A percentile compares a stretch with the other conserved stretches of the same genome.
These are phyloP conservation scores for Chrysosphaeria jannelii DNA, from an alignment of 2,329 filamentous ascomycete genomes.

Conservation along the genomic window DNA sequence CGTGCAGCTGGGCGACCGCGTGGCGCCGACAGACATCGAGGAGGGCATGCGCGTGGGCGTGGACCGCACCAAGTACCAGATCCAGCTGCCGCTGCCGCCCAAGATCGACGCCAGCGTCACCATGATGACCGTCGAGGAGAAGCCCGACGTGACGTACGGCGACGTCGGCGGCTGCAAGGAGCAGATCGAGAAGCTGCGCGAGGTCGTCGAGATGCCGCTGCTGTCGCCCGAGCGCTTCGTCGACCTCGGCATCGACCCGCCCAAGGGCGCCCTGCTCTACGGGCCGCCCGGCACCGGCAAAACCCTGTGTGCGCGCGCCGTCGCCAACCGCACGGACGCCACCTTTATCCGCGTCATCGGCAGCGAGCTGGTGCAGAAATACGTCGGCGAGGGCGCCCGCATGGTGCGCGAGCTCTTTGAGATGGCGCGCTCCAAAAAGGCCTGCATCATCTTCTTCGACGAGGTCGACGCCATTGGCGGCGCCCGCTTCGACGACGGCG, in stretches of 20 bases:
- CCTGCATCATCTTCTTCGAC: conserved; percentile 98
- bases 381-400: conserved; percentile 87
- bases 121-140: conserved; percentile 99
- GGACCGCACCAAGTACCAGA: conserved; percentile 97
- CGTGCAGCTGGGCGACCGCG: conserved; percentile 84
- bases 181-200: conserved; percentile 94
- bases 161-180: conserved; percentile 98
- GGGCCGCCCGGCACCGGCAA: conserved; percentile 96
- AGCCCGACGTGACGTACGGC: conserved; percentile 95
- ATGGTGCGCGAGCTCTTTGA: conserved; percentile 98
- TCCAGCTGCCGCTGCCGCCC: conserved; percentile 76
- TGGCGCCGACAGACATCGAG: conserved; percentile 95
- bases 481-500: conserved; percentile 93
- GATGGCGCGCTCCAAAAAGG: conserved; percentile 98
- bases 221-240: conserved; percentile 92
- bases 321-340: conserved; percentile 90
- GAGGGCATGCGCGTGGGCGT: conserved; percentile 98
- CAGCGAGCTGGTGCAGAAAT: conserved; percentile 93
- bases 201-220: conserved; percentile 95
- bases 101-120: conserved; percentile 98
- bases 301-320: conserved; percentile 86
- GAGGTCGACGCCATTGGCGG: conserved; percentile 98
- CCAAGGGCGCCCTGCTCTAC: conserved; percentile 88
- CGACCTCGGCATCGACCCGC: conserved; percentile 93
- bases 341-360: conserved; percentile 98